Percentiles rank a stretch among this genome's conserved stretches.
Conservation (phyloP, 768 basidiomycete genomes). For the Pisolithus sp. region DNA sequence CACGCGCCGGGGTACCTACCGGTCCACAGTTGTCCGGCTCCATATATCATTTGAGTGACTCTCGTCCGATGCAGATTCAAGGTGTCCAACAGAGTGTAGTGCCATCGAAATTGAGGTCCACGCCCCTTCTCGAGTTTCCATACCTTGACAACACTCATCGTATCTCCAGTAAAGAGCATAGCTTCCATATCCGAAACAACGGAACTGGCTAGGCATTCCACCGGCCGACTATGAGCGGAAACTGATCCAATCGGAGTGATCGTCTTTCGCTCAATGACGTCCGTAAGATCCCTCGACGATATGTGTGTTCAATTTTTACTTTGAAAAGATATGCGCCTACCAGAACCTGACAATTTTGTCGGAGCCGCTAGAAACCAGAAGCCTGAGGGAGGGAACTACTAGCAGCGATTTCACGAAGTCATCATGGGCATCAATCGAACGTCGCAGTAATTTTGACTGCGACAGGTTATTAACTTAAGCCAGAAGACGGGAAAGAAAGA, state of each 20-base stretch:
- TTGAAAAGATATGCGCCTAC: slow-evolving; percentile 37
- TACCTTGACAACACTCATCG: slow-evolving; percentile 81
- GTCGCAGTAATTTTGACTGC: slow-evolving; percentile 67
- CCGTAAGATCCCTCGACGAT: slow-evolving; percentile 56
- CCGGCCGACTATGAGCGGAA: slow-evolving; percentile 81
- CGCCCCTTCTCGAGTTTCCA: slow-evolving; percentile 59
- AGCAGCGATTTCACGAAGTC: slow-evolving; percentile 89
- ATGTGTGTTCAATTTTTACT: not conserved
- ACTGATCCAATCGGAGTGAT: slow-evolving; percentile 59
- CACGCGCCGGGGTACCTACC: slow-evolving; percentile 39
- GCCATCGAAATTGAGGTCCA: slow-evolving; percentile 41
- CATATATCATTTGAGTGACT: slow-evolving; percentile 66
- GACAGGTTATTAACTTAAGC: slow-evolving; percentile 1
- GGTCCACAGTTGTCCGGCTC: slow-evolving; percentile 80
- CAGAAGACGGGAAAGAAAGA: not conserved
- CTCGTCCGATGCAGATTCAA: slow-evolving; percentile 73
- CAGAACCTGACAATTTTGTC: slow-evolving; percentile 87
- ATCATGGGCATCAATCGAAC: slow-evolving; percentile 68
- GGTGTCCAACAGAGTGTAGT: slow-evolving; percentile 45
- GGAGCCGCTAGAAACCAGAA: slow-evolving; percentile 83
- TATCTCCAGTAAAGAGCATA: slow-evolving; percentile 79
- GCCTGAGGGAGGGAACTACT: slow-evolving; percentile 54
- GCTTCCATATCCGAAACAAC: slow-evolving; percentile 38
- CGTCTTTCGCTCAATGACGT: slow-evolving; percentile 33
- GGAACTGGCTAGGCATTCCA: slow-evolving; percentile 68